Evolutionary conservation across 2,329 filamentous ascomycete species (phyloP), one percentile per base, ranked within the genome.

Genomic region (Alternaria solani): DNA sequence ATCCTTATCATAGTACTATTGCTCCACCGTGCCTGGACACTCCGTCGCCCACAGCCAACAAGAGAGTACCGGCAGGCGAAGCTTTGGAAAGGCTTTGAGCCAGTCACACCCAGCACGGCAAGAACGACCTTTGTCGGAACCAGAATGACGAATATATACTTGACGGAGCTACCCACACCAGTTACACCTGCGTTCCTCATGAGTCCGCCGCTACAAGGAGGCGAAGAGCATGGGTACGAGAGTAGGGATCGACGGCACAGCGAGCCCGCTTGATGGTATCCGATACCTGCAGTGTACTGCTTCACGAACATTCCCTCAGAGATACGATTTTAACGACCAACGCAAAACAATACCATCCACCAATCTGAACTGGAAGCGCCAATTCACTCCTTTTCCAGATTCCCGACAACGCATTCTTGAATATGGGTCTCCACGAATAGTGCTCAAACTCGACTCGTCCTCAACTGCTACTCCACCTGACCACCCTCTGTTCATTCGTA

Each of bases 61-160:
- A 53, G 28, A 14, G 57, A 62, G 38, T 64, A 68, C 49, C 52
- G 57, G 8, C 59, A 63, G 41, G 58, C 61, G 14, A 64, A 54
- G 32, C 30, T 66, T 3, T 69, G 67, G 67, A 68, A 68, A 32
- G 67, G 65, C 4, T 69, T 69, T 16, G 63, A 62, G 4, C 65
- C 65, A 34, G 63, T 49, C 5, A 63, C 62, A 16, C 62, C 57
- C 4, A 64, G 41, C 20, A 55, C 64, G 7, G 47, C 57, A 1
- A 47, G 56, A 23, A 60, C 64, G 12, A 58, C 59, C 2, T 47
- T 60, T 16, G 44, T 55, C 2, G 56, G 52, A 28, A 49, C 53
- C 9, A 59, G 55, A 25, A 62, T 59, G 61, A 42, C 51, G 26
- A 43, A 56, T 8, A 57, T 59, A 30, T 68, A 62, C 34, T 49